Percentiles rank a stretch among this genome's conserved stretches.
These are phyloP conservation scores for Phytophthora ohioensis DNA, from an alignment of 352 stramenopile genomes.

Conservation along the genomic window DNA sequence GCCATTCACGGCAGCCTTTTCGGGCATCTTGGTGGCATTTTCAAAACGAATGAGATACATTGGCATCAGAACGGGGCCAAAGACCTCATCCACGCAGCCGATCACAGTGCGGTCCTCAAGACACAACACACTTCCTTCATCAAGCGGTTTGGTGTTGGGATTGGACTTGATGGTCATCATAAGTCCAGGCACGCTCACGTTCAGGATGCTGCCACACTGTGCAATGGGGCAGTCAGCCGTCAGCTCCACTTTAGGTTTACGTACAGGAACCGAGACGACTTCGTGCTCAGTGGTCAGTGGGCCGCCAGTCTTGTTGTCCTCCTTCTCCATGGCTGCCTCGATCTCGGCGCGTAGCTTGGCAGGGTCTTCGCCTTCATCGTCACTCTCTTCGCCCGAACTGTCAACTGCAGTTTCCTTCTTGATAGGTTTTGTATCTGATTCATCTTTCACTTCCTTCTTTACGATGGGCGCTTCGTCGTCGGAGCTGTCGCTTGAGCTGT, in stretches of 20 bases:
- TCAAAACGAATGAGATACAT: constrained; percentile 91
- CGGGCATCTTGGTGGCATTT: constrained; percentile 69
- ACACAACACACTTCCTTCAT: constrained; percentile 87
- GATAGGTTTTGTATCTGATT: constrained; percentile 16
- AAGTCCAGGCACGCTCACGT: constrained; percentile 62
- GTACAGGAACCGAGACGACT: constrained; percentile 59
- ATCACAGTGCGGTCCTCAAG: constrained; percentile 80
- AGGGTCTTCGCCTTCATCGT: constrained; percentile 47
- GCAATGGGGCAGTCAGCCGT: constrained; percentile 76
- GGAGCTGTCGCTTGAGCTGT: constrained; percentile 33
- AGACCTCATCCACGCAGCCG: constrained; percentile 86
- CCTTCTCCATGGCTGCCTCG: constrained; percentile 79
- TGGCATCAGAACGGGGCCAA: constrained; percentile 85
- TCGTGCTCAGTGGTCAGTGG: constrained; percentile 77
- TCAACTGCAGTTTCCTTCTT: constrained; percentile 8
- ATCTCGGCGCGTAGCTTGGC: constrained; percentile 73
- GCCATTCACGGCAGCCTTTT: constrained; percentile 47
- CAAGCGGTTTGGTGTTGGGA: constrained; percentile 61
- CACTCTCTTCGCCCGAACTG: constrained; percentile 40
- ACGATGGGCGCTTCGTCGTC: constrained; percentile 30
- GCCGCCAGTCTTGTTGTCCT: constrained; percentile 56
- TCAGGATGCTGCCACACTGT: constrained; percentile 72
- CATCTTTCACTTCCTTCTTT: constrained; percentile 18
- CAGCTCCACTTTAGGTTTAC: constrained; percentile 75
- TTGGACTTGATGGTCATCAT: constrained; percentile 87